Evolutionary conservation across 306 rosid genomes (phyloP).

Genomic region (Carpinus viminea): DNA sequence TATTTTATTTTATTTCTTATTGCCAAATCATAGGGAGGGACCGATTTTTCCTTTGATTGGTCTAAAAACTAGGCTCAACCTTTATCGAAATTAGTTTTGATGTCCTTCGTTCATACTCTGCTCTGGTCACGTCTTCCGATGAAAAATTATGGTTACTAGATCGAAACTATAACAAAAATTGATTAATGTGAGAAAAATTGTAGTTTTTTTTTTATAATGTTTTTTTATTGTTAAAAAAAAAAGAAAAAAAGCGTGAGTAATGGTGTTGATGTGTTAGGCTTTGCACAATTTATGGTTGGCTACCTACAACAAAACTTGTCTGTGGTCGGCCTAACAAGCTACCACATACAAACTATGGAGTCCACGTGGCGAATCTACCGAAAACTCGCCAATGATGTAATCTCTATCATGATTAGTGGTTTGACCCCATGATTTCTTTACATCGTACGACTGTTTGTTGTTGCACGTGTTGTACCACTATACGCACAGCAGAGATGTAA

Average conservation of each 20-base stretch:
- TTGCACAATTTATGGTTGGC: neutral
- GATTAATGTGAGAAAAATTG: too few species aligned
- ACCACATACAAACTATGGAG: neutral
- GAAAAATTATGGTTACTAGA: too few species aligned
- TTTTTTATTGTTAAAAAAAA: too few species aligned
- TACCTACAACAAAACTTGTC: neutral
- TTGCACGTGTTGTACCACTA: neutral
- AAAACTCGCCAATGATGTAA: neutral
- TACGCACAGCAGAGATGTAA: neutral
- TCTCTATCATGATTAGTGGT: neutral
- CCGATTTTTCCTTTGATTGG: too few species aligned
- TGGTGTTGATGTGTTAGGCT: neutral
- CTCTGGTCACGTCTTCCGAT: accelerated
- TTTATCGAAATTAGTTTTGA: too few species aligned
- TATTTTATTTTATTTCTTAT: too few species aligned
- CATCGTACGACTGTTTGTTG: neutral
- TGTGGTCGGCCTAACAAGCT: neutral
- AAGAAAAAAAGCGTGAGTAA: too few species aligned
- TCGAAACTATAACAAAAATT: too few species aligned
- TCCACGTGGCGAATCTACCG: neutral
- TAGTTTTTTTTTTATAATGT: too few species aligned
- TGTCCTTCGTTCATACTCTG: too few species aligned
- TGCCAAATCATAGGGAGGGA: too few species aligned
- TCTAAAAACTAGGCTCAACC: too few species aligned
- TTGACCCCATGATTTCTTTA: neutral